Base-by-base conservation (phyloP, 2,329 filamentous ascomycete species). In the Stemphylium beticola region DNA sequence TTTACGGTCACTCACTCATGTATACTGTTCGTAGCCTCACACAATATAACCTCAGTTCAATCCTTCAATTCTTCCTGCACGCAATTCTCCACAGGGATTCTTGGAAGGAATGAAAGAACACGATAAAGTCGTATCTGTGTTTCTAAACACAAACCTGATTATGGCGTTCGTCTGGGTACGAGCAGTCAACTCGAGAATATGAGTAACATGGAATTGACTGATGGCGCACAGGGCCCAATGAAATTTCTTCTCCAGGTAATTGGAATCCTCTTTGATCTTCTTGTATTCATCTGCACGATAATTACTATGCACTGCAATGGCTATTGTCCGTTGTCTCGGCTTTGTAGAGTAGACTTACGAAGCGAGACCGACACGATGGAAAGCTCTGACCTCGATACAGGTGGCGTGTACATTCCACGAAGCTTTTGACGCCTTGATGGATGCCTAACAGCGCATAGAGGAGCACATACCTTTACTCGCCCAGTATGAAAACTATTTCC, bases 371-470 rank as follows among this genome's bases (percentile, higher is more conserved):
- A 12, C 40, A 32, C 2, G 7, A 5, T 20, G 4, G 12, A 36
- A 22, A 36, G 14, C 15, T 22, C 42, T 45, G 4, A 61, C 33
- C 26, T 32, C 39, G 15, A 12, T 4, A n/a, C 18, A 70, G 67
- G 61, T 63, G n/a, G 68, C 75, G 2, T 69, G 57, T 46, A 73
- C 64, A 11, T 71, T 66, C 52, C 31, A 58, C 2, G 73, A 77
- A 0, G 64, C 65, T 5, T 76, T 79, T 40, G 72, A 79, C 15
- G 61, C 57, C 4, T 37, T 79, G 1, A 55, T 79, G 1, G 71
- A 76, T 37, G 75, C 75, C 0, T 79, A 78, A 55, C 54, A 74
- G 38, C 58, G 68, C 4, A 74, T 79, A 45, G 74, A 74, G 5
- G 76, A 79, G 45, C 59, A 70, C 4, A 61, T 79, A 0, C 77